A percentile compares a stretch with the other conserved stretches of the same genome.
Conservation (phyloP, 345 rosid genomes). For the Mangifera indica region DNA sequence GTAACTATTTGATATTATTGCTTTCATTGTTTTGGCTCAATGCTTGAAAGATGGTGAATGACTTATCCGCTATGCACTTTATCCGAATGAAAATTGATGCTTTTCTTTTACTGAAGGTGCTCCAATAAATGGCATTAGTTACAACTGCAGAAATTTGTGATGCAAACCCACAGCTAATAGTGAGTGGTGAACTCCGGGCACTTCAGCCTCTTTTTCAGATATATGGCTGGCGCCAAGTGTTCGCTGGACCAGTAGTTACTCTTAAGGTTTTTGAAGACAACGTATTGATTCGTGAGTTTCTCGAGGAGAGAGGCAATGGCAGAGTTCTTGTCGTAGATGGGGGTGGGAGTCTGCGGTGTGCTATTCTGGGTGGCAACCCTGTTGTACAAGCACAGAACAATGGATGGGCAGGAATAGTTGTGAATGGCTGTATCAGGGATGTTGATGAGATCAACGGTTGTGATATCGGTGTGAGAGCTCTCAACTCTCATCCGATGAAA, state of each 20-base stretch:
- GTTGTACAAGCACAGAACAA: conserved; percentile 89
- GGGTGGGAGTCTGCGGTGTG: conserved; percentile 75
- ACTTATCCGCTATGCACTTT: not conserved
- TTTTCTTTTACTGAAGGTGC: conserved; percentile 8
- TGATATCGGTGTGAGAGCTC: conserved; percentile 81
- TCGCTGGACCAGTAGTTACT: conserved; percentile 70
- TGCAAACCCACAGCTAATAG: conserved; percentile 70
- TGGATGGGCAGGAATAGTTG: conserved; percentile 89
- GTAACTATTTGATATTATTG: too few species aligned
- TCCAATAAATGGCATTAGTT: conserved; percentile 60
- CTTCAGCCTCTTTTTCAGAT: conserved; percentile 71
- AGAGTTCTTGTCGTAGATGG: conserved; percentile 89
- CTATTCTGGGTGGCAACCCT: conserved; percentile 79
- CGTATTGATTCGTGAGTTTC: conserved; percentile 71
- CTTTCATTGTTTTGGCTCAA: not conserved
- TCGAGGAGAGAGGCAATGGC: conserved; percentile 84
- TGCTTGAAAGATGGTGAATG: not conserved
- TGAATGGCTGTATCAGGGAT: conserved; percentile 77
- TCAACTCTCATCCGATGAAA: conserved; percentile 79
- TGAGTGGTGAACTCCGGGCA: conserved; percentile 74
- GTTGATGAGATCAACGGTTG: conserved; percentile 86
- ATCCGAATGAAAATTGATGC: not conserved
- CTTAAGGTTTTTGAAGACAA: conserved; percentile 86
- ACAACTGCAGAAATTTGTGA: conserved; percentile 88
- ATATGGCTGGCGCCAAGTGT: conserved; percentile 72